Conservation (phyloP, 1,284 basidiomycete genomes). For the Cronartium quercuum region DNA sequence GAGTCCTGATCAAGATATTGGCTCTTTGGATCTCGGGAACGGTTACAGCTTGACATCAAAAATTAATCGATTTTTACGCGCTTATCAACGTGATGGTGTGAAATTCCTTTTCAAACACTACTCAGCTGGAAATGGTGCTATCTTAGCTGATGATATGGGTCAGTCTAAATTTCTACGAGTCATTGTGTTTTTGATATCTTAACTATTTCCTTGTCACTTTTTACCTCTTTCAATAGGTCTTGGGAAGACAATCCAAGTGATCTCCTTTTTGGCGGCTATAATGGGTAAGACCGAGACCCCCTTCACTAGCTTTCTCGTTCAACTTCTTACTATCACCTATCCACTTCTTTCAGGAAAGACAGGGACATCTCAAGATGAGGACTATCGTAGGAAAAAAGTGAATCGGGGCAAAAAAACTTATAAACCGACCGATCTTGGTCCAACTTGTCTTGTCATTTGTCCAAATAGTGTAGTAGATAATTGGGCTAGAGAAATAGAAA, state of each 20-base stretch:
- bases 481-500: constrained; percentile 24
- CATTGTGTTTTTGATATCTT: too few species aligned
- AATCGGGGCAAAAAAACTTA: constrained; percentile 1
- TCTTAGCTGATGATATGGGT: constrained; percentile 37
- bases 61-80: constrained; percentile 26
- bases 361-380: constrained; percentile 18
- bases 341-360: constrained; percentile 1
- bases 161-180: not conserved
- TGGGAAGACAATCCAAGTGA: constrained; percentile 38
- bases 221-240: not conserved
- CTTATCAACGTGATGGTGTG: constrained; percentile 38
- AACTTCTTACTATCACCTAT: too few species aligned
- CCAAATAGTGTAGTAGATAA: constrained; percentile 36
- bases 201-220: too few species aligned
- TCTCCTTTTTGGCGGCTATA: constrained; percentile 24
- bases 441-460: constrained; percentile 34
- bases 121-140: constrained; percentile 11
- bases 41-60: constrained; percentile 8
- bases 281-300: constrained; percentile 8
- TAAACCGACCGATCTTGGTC: constrained; percentile 17
- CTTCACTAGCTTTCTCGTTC: not conserved
- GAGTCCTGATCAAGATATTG: constrained; percentile 21
- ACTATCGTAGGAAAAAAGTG: constrained; percentile 12
- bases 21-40: not conserved
- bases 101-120: constrained; percentile 31